Conservation (phyloP, 1,284 basidiomycete species). For the Phellopilus nigrolimitatus region DNA sequence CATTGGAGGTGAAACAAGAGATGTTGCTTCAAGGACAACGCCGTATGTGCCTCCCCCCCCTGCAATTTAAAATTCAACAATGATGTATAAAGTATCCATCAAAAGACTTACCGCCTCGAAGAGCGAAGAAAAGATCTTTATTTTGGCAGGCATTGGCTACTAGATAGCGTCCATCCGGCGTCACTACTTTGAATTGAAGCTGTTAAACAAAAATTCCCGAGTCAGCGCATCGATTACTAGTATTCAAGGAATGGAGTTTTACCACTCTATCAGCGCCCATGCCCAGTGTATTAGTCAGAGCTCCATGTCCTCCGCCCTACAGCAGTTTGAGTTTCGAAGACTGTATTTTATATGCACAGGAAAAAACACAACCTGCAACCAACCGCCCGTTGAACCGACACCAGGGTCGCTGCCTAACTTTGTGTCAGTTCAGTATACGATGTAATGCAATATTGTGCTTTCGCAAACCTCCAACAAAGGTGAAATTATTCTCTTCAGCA, state of each 20-base stretch:
- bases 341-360: not conserved
- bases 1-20: conserved; percentile 26
- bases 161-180: conserved; percentile 35
- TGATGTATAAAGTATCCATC: not conserved
- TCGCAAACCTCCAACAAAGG: conserved; percentile 27
- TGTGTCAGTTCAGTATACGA: not conserved
- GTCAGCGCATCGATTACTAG: conserved; percentile 26
- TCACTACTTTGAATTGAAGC: conserved; percentile 40
- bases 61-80: conserved; percentile 17
- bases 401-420: conserved; percentile 22
- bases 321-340: not conserved
- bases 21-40: conserved; percentile 30
- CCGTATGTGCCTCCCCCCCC: conserved; percentile 31
- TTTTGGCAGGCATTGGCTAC: conserved; percentile 38
- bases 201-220: too few relatives aligned
- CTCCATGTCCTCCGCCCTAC: conserved; percentile 47
- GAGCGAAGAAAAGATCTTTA: conserved; percentile 39
- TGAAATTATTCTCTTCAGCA: conserved; percentile 30
- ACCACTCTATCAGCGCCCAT: conserved; percentile 39
- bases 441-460: not conserved
- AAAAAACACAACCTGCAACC: conserved; percentile 20
- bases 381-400: conserved; percentile 28
- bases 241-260: conserved; percentile 3
- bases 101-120: conserved; percentile 35
- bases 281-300: conserved; percentile 34